Conservation (phyloP, 2,329 filamentous ascomycete species). For the Calonectria henricotiae region DNA sequence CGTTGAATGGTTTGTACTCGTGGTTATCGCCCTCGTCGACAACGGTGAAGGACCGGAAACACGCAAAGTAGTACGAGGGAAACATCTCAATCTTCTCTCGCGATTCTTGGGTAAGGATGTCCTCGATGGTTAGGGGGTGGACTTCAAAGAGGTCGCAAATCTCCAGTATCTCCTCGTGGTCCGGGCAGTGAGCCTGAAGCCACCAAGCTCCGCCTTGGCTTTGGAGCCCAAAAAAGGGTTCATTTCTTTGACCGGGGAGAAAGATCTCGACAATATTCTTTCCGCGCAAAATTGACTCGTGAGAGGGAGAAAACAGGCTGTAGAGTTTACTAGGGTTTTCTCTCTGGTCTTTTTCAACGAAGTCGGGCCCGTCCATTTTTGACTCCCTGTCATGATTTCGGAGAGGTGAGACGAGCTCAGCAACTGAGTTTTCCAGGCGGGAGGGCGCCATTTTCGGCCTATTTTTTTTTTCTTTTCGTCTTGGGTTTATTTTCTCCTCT, state of each 20-base stretch:
- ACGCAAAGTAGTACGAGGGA: slow-evolving; percentile 97
- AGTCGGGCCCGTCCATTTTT: neutral
- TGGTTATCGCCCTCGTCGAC: slow-evolving; percentile 84
- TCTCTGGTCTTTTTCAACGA: neutral
- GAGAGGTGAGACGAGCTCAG: neutral
- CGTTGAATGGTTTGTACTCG: slow-evolving; percentile 94
- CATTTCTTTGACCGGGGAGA: slow-evolving; percentile 89
- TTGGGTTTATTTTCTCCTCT: neutral
- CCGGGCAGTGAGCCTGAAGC: slow-evolving; percentile 94
- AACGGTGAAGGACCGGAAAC: slow-evolving; percentile 91
- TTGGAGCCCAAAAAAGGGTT: slow-evolving; percentile 85
- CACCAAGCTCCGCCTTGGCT: slow-evolving; percentile 87
- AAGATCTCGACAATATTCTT: slow-evolving; percentile 90
- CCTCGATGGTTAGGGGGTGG: slow-evolving; percentile 95
- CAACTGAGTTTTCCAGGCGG: neutral
- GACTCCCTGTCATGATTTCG: no score
- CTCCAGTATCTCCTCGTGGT: slow-evolving; percentile 89
- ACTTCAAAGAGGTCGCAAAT: slow-evolving; percentile 96
- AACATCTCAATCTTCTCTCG: slow-evolving; percentile 99
- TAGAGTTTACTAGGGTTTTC: slow-evolving; percentile 78
- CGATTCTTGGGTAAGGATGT: slow-evolving; percentile 95
- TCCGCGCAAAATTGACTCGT: slow-evolving; percentile 95
- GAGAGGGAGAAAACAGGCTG: slow-evolving; percentile 96
- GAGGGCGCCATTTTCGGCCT: neutral
- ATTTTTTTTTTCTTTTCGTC: neutral